Conservation (phyloP, 2,329 filamentous ascomycete genomes). For the Ilyonectria robusta region DNA sequence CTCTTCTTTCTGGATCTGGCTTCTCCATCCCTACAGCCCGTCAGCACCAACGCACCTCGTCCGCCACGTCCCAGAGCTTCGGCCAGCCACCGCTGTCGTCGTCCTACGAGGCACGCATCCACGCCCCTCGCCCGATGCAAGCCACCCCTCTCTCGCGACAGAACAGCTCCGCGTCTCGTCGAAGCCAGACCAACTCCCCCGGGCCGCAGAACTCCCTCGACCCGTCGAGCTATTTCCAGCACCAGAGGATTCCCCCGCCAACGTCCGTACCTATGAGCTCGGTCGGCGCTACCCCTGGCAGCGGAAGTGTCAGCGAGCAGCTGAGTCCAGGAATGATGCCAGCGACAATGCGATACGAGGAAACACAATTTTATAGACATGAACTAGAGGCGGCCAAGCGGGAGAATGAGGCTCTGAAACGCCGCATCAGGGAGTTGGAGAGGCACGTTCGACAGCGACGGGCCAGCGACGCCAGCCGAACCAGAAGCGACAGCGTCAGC, state of each 20-base stretch:
- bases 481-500: constrained; percentile 67
- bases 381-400: constrained; percentile 74
- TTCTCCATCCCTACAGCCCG: constrained; percentile 70
- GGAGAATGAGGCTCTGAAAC: constrained; percentile 75
- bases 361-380: constrained; percentile 70
- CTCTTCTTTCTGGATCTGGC: constrained; percentile 69
- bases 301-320: constrained; percentile 54
- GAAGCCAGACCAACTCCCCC: constrained; percentile 66
- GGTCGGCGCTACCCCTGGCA: constrained; percentile 58
- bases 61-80: constrained; percentile 68
- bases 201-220: constrained; percentile 60
- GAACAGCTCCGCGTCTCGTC: constrained; percentile 68
- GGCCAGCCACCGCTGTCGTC: constrained; percentile 55
- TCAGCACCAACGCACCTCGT: constrained; percentile 71
- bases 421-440: constrained; percentile 74
- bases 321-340: constrained; percentile 69
- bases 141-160: constrained; percentile 65
- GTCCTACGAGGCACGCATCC: constrained; percentile 56
- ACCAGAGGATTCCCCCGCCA: constrained; percentile 59
- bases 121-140: constrained; percentile 62
- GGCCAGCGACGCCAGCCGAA: constrained; percentile 62
- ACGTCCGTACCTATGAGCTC: constrained; percentile 54
- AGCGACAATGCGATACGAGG: constrained; percentile 73
- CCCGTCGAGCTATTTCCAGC: constrained; percentile 63
- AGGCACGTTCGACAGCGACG: constrained; percentile 64